A percentile compares a stretch with the other conserved stretches of the same genome.
Conservation (phyloP, 257 asterid species). For the Solanum paucissectum region DNA sequence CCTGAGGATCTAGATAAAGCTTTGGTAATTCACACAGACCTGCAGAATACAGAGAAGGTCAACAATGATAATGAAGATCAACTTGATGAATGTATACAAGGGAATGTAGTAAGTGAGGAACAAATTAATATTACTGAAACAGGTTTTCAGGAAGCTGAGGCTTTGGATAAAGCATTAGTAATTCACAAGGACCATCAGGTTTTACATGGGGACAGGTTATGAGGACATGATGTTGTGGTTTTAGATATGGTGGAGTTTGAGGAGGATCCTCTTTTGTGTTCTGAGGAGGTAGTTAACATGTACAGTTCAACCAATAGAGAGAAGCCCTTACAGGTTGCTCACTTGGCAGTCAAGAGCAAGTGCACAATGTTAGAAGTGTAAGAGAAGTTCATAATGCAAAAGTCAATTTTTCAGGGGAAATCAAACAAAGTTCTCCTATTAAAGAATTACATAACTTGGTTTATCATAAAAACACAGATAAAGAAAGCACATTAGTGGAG, state of each 20-base stretch:
- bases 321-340: no score
- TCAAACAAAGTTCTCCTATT: not conserved
- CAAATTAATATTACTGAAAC: no score
- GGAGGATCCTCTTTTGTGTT: not conserved
- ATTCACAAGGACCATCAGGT: not conserved
- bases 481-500: no score
- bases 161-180: not conserved
- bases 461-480: no score
- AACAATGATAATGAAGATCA: not conserved
- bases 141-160: not conserved
- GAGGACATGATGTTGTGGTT: not conserved
- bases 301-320: no score
- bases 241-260: not conserved
- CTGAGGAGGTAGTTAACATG: not conserved
- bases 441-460: not conserved
- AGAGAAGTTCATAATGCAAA: not conserved
- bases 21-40: not conserved
- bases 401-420: not conserved
- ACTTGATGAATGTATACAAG: no score
- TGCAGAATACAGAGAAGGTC: not conserved
- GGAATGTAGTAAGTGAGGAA: not conserved
- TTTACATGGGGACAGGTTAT: not conserved
- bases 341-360: not conserved
- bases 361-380: not conserved
- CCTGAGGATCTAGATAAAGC: not conserved